Evolutionary conservation across 163 green algal species (phyloP), one percentile per base, ranked within the genome.

Genomic region (Volvox carteri): DNA sequence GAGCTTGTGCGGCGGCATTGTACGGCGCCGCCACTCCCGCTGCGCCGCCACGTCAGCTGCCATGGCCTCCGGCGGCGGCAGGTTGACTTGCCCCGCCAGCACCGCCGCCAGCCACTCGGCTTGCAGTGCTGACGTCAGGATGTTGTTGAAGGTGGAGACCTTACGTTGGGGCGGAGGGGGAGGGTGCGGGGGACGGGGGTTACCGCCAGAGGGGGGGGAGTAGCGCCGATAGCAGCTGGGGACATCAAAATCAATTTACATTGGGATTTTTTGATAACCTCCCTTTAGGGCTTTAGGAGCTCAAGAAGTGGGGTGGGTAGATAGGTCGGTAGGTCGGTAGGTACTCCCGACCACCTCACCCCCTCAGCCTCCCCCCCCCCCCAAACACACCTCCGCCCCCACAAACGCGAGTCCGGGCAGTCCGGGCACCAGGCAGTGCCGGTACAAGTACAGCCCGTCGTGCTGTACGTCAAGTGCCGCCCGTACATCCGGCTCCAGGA

Each of bases 371-470:
- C 41, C 18, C 16, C 42, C 72, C n/a, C 72, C 21, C 46, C 73
- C 44, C 73, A 2, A 11, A 42, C 54, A 28, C 58, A 77, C 79
- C 72, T 93, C 89, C 23, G 62, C 52, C n/a, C 91, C 89, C 35
- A 94, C 76, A 77, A 94, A 94, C 3, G 85, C 89, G 16, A 94
- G 85, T 0, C 65, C 80, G 8, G 85, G 70, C 75, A 94, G 44
- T 12, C 50, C 33, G 0, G 91, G 91, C 28, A 41, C 48, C 76
- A 93, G 62, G 18, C 90, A 54, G 80, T 94, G 62, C 74, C 91
- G 89, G 86, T 92, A 94, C 60, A 94, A 86, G 41, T 90, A 90
- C 30, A 94, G 33, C 23, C 91, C 91, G 56, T 94, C 91, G 35
- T 79, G 67, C 78, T 92, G 87, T n/a, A 93, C 33, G 48, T 80